Percentiles rank a stretch among this genome's conserved stretches.
Evolutionary conservation across 768 basidiomycete species (phyloP).

Genomic region (Pulveroboletus sp.): DNA sequence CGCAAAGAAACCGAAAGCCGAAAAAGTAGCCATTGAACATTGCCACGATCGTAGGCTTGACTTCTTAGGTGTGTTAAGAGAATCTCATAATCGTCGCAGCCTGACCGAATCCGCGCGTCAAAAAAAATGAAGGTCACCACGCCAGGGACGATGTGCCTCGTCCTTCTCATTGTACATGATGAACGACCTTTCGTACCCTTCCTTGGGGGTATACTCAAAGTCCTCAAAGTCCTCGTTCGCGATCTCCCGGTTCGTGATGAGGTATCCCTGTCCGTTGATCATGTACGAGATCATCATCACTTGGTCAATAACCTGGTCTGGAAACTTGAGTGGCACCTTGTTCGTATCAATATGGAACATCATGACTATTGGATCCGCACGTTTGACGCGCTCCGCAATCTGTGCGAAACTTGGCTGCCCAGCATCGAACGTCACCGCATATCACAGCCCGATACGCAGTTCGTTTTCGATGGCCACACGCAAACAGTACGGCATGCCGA

Average conservation of each 20-base stretch:
- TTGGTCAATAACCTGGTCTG: constrained; percentile 92
- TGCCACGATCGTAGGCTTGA: constrained; percentile 94
- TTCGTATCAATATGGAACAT: constrained; percentile 99
- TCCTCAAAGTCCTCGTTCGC: constrained; percentile 97
- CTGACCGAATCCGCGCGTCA: constrained; percentile 37
- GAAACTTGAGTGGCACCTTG: constrained; percentile 99
- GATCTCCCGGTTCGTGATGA: constrained; percentile 97
- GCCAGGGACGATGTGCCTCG: constrained; percentile 52
- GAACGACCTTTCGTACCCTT: constrained; percentile 96
- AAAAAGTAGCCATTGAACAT: constrained; percentile 99
- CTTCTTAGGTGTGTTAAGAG: constrained; percentile 90
- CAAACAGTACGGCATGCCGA: constrained; percentile 94
- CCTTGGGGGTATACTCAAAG: constrained; percentile 98
- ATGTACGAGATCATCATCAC: constrained; percentile 99
- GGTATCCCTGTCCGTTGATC: constrained; percentile 95
- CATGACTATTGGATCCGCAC: constrained; percentile 98
- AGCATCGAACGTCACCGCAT: constrained; percentile 75
- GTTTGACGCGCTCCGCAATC: constrained; percentile 85
- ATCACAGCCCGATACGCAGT: constrained; percentile 97
- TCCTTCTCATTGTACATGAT: constrained; percentile 91
- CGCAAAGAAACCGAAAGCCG: constrained; percentile 95
- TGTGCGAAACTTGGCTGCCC: constrained; percentile 72
- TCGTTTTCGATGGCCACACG: constrained; percentile 99
- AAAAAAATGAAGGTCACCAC: not conserved
- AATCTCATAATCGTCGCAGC: constrained; percentile 78